Evolutionary conservation across 768 basidiomycete species (phyloP).

Genomic region (Phlegmacium glaucopus): DNA sequence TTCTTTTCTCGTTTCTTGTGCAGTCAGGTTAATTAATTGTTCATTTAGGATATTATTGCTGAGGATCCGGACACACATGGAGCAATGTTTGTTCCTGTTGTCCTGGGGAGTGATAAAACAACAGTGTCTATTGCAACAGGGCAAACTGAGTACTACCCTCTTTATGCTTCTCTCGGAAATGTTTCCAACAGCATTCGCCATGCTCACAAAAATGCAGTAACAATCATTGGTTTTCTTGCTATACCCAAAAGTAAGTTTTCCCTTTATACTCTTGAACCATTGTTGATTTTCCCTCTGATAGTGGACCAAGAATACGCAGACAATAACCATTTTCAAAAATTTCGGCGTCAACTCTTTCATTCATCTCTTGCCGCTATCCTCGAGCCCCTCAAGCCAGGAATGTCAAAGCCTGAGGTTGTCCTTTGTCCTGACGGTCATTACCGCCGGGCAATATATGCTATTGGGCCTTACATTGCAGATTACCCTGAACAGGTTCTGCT

Average conservation of each 20-base stretch:
- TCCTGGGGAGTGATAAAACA: slow-evolving; percentile 22
- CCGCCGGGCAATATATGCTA: slow-evolving; percentile 21
- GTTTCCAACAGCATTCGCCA: no score
- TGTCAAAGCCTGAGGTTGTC: slow-evolving; percentile 19
- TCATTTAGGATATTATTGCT: not conserved
- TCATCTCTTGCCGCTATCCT: slow-evolving; percentile 5
- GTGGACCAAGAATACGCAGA: not conserved
- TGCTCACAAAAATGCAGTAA: no score
- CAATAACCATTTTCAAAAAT: not conserved
- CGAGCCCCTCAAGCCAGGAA: slow-evolving; percentile 9
- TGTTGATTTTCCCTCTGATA: slow-evolving; percentile 14
- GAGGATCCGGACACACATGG: slow-evolving; percentile 1
- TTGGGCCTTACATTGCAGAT: slow-evolving; percentile 34
- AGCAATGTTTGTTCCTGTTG: slow-evolving; percentile 9
- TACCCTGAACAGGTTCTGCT: slow-evolving; percentile 34
- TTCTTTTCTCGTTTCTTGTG: not conserved
- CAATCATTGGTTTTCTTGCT: no score
- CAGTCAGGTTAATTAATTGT: not conserved
- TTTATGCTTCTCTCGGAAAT: no score
- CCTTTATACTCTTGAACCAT: no score
- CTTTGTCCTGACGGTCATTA: slow-evolving; percentile 33
- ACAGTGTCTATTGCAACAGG: slow-evolving; percentile 22
- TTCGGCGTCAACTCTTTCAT: not conserved
- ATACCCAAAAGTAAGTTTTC: no score
- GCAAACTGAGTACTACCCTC: no score